phyloP scores from a whole-genome alignment of 441 rosid species.

The Arabidopsis lyrata region DNA sequence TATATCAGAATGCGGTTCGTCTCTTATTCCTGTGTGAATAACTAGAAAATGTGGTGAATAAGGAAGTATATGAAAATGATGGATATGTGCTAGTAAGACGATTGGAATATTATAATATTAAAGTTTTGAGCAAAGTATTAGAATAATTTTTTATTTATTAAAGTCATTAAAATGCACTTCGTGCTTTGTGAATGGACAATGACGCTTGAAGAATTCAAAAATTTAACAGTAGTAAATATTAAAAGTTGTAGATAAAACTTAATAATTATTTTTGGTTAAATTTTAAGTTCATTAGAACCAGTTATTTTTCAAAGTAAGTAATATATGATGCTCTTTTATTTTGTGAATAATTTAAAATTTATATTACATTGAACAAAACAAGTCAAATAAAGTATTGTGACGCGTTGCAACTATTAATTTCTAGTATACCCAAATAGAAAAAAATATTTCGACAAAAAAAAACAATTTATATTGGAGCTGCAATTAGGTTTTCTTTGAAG shows the following conservation, averaged over 20 bases:
- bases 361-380: no score
- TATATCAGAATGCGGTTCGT: no score
- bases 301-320: background rate
- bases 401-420: no score
- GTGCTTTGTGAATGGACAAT: background rate
- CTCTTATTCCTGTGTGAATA: background rate
- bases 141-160: background rate
- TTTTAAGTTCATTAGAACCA: background rate
- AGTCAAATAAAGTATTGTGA: no score
- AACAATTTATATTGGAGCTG: background rate
- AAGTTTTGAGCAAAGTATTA: constrained; percentile 25
- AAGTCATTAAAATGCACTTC: constrained; percentile 23
- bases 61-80: constrained; percentile 10
- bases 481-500: no score
- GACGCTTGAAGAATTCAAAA: constrained; percentile 18
- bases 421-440: no score
- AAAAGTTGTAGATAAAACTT: background rate
- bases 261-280: background rate
- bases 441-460: no score
- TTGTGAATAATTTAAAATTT: background rate
- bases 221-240: background rate
- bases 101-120: constrained; percentile 27
- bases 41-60: background rate
- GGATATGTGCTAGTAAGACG: background rate
- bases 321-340: background rate